Conservation (phyloP, 2,329 filamentous ascomycete genomes). For the Colletotrichum tamarilloi region DNA sequence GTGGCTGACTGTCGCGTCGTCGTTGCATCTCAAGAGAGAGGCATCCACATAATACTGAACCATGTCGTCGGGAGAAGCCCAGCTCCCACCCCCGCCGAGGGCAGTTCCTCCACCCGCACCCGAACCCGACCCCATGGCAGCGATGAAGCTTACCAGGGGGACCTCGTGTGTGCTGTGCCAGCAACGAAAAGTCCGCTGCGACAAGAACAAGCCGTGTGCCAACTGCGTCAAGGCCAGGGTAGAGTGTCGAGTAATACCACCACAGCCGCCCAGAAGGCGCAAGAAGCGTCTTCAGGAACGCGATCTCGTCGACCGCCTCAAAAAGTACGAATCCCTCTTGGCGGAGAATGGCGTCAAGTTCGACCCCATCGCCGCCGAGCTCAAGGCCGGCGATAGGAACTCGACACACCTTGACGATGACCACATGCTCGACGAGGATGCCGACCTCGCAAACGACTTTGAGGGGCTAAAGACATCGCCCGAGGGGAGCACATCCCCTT, state of each 20-base stretch:
- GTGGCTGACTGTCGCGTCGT: conserved; percentile 4
- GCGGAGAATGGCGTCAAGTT: conserved; percentile 75
- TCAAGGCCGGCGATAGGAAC: conserved; percentile 46
- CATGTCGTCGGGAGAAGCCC: conserved; percentile 37
- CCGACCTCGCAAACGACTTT: conserved; percentile 67
- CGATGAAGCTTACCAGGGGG: conserved; percentile 67
- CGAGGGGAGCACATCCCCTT: conserved; percentile 52
- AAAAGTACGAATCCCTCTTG: conserved; percentile 74
- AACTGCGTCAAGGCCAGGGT: conserved; percentile 73
- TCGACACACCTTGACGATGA: conserved; percentile 23
- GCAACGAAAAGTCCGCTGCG: conserved; percentile 80
- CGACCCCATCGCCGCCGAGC: conserved; percentile 70
- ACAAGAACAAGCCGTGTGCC: conserved; percentile 77
- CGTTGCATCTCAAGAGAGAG: not conserved
- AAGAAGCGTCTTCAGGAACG: conserved; percentile 76
- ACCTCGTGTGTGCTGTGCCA: conserved; percentile 79
- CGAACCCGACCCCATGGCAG: conserved; percentile 50
- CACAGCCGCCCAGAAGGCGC: conserved; percentile 66
- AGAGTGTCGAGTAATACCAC: conserved; percentile 70
- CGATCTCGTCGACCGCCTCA: conserved; percentile 76
- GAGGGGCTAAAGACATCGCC: conserved; percentile 65
- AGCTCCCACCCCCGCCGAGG: conserved; percentile 37
- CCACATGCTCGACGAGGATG: conserved; percentile 57
- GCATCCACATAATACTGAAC: conserved; percentile 31
- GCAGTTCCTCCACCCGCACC: conserved; percentile 39